Evolutionary conservation across 805 yeast genomes (phyloP), one percentile per base, ranked within the genome.

Genomic region (Saturnispora galanensis): DNA sequence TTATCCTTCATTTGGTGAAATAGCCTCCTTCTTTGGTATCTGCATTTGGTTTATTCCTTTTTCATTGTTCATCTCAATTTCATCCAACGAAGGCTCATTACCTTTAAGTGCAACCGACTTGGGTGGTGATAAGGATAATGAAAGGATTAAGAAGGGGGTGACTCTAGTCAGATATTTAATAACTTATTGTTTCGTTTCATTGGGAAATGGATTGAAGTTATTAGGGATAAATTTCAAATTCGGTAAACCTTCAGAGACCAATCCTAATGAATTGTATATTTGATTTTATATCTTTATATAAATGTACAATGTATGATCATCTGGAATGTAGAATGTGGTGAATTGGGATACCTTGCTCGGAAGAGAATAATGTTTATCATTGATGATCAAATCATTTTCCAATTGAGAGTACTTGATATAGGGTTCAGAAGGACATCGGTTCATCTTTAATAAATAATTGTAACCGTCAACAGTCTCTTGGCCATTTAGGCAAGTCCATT

Each of bases 21-120:
- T 93, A 4, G 85, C 96, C n/a, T 83, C 96, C 3, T 93, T 93
- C 62, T 89, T 93, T 59, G 98, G 96, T 1, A 65, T 93, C 35
- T 81, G 93, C 55, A 80, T 93, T 15, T 93, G 98, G 98, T 72
- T 90, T 47, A 76, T 93, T 28, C 98, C 98, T 31, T 87, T 93
- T 61, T 81, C 96, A 4, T 69, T 93, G 46, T 90, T 93, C 62
- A 90, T 93, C 13, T 82, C 95, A 29, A 69, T 93, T 47, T 84
- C 94, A 58, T 97, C 97, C 1, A 84, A 86, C 50, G 98, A 93
- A 57, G 83, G 85, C 56, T 78, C 84, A 15, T 70, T 93, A 37
- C 98, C 98, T 8, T 69, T 57, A 4, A 58, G 52, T 21, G 44
- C 54, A 18, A 60, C 64, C 50, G 47, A 56, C 6, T 51, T 54